Conservation (phyloP, 2,329 filamentous ascomycete species). For the Colletotrichum chrysophilum region DNA sequence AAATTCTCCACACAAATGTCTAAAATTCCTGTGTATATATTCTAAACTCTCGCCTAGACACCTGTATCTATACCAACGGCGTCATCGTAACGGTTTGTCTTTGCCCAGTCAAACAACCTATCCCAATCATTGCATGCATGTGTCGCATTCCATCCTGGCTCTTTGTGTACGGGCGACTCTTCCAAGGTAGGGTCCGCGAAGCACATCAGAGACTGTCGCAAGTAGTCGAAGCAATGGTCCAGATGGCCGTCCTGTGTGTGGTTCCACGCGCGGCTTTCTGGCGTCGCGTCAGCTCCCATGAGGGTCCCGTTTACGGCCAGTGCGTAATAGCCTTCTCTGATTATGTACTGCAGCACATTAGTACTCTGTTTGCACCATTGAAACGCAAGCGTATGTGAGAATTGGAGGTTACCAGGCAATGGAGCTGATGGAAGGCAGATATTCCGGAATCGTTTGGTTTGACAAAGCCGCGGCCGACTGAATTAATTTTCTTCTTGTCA, state of each 20-base stretch:
- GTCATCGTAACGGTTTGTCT: not conserved
- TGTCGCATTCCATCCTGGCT: not conserved
- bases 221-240: not conserved
- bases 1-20: not conserved
- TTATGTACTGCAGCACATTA: not conserved
- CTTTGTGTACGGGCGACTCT: not conserved
- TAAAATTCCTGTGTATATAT: not conserved
- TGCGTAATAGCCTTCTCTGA: not conserved
- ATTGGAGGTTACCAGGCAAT: not conserved
- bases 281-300: not conserved
- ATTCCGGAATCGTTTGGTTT: not conserved
- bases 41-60: not conserved
- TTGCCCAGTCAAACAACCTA: not conserved
- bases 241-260: not conserved
- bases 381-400: not conserved
- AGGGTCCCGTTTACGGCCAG: not conserved
- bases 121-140: not conserved
- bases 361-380: not conserved
- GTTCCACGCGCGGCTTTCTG: not conserved
- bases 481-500: not conserved
- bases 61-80: not conserved
- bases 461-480: not conserved
- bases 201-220: not conserved
- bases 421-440: not conserved
- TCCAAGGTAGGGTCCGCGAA: not conserved